Base-by-base conservation (phyloP, 257 asterid genomes). In the Petunia axillaris region DNA sequence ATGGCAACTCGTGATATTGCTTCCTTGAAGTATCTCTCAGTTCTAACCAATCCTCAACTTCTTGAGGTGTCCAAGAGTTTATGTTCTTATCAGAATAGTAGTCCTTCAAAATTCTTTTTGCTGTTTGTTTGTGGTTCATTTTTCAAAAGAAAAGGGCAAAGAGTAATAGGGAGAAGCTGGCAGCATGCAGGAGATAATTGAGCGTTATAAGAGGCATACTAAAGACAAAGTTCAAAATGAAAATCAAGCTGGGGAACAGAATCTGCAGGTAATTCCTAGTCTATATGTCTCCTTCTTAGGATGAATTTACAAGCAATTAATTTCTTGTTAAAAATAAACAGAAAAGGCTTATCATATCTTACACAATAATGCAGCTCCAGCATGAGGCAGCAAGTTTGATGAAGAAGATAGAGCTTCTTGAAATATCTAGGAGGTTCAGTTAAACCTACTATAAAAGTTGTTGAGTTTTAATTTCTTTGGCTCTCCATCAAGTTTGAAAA, bases 401-500 rank as follows among this genome's bases (percentile, higher is more conserved):
- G 91, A 91, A 89, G 82, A 90, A 89, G 90, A 90, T 93, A 54
- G 99, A 95, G 89, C 82, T 78, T 36, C 98, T 95, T 48, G 98
- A 95, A 89, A 35, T 86, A 65, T 86, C 97, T 38, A 93, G 90
- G 80, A 70, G 98, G 99, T 95, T 76, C 55, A 59, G 6, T 25
- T 11, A 82, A 43, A 25, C 48, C 52, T 38, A 3, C 14, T 37
- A 8, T 6, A 10, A 70, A 35, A 35, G 43, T 70, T 9, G 43
- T 5, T 71, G 11, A 11, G 3, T 2, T 50, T 25, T 46, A 58
- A 25, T 70, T 70, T 9, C 41, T 70, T 10, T 50, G 13, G 35
- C 59, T 11, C 48, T 35, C 40, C 8, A 41, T 4, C 36, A 35
- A 46, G 38, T 60, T 60, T 35, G 36, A 76, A 50, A 50, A 13